Base-by-base conservation (phyloP, 2,329 filamentous ascomycete genomes). In the Ilyonectria sp. region DNA sequence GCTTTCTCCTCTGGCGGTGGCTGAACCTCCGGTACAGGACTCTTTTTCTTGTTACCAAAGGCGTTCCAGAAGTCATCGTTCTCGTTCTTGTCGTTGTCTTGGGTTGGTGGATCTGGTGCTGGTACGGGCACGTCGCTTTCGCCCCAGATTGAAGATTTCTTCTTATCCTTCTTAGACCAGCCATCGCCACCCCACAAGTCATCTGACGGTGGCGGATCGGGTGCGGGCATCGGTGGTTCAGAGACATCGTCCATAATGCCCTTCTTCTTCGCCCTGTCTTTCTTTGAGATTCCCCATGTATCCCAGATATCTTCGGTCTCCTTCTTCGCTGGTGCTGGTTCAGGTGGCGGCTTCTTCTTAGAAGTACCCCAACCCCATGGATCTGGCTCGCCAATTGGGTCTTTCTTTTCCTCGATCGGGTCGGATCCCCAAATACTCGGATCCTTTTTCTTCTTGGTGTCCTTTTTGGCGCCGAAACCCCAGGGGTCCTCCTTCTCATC, bases 401-500 rank as follows among this genome's bases (percentile, higher is more conserved):
- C 69, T 53, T 81, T 79, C 46, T 79, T 79, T 35, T 79, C 76
- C 43, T 80, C 79, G 49, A 79, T 75, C 11, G 75, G 67, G 37
- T 79, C 77, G 3, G 72, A 67, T 10, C 79, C 82, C 82, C 80
- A 84, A 13, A 80, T 70, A 56, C 68, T 79, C 3, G 64, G 73
- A 68, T 82, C 82, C 63, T 82, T 82, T 65, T 83, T 84, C 68
- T 82, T 84, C 69, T 79, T 81, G 33, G 82, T 81, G 58, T 84
- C 86, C 69, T 85, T 87, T 35, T 75, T 71, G 9, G 71, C 47
- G 21, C 73, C 68, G 49, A 81, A 79, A 29, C 76, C 77, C 67
- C 79, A 76, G 29, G 70, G 77, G 19, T 79, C 79, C 2, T 78
- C 75, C 47, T 77, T 76, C 17, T 69, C 74, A 55, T 81, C 79